phyloP scores from a whole-genome alignment of 1,284 basidiomycete genomes.

The Sparassis latifolia region DNA sequence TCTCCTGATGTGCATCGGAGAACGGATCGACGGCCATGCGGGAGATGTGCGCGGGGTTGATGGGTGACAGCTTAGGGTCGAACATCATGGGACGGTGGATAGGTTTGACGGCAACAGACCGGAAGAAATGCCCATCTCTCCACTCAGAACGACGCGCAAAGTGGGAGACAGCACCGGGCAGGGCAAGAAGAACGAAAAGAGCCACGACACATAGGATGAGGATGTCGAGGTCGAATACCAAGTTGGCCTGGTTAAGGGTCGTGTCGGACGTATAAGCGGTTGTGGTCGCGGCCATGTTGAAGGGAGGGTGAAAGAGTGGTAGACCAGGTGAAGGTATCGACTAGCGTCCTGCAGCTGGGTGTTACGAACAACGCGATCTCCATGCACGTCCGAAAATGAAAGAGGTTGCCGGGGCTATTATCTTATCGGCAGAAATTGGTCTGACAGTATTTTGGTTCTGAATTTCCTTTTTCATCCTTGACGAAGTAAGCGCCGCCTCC shows the following conservation, averaged over 20 bases:
- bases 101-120: conserved; percentile 15
- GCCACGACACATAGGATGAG: conserved; percentile 13
- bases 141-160: conserved; percentile 27
- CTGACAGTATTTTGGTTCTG: too few species aligned
- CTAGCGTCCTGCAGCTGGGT: too few species aligned
- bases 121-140: conserved; percentile 26
- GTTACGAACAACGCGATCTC: too few species aligned
- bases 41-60: not conserved
- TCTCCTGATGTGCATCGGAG: not conserved
- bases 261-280: not conserved
- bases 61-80: not conserved
- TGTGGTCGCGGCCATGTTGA: too few species aligned
- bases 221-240: conserved; percentile 2
- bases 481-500: too few species aligned
- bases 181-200: conserved; percentile 24
- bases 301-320: too few species aligned
- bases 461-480: too few species aligned
- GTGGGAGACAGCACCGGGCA: conserved; percentile 27
- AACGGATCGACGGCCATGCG: not conserved
- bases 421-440: too few species aligned
- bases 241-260: not conserved
- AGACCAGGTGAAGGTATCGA: too few species aligned
- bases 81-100: not conserved
- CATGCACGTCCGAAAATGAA: too few species aligned
- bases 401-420: too few species aligned